A percentile compares a stretch with the other conserved stretches of the same genome.
Evolutionary conservation across 1,284 basidiomycete genomes (phyloP).

Genomic region (Melampsora larici-populina): DNA sequence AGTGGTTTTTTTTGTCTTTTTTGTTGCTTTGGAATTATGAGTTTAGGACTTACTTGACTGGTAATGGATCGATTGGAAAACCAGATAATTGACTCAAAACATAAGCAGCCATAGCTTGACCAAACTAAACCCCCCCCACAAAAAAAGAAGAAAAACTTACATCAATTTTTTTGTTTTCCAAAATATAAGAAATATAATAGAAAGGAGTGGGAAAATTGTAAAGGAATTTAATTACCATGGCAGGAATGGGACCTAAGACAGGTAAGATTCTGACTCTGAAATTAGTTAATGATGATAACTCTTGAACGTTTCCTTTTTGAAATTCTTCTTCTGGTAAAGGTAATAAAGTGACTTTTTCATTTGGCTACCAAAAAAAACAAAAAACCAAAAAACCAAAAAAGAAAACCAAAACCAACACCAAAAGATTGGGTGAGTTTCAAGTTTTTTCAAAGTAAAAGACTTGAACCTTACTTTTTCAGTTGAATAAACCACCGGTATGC

Average conservation of each 20-base stretch:
- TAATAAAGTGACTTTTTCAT: conserved; percentile 74
- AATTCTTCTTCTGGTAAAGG: conserved; percentile 91
- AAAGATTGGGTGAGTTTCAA: neutral
- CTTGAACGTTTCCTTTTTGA: conserved; percentile 80
- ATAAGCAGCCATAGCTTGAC: conserved; percentile 79
- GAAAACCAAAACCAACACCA: neutral
- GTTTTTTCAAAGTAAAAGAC: neutral
- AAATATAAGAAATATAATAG: too few species aligned
- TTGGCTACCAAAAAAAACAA: conserved; percentile 89
- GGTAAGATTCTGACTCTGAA: conserved; percentile 87
- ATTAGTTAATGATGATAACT: conserved; percentile 86
- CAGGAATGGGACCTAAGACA: conserved; percentile 64
- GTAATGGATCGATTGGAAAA: conserved; percentile 73
- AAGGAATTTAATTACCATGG: conserved; percentile 50
- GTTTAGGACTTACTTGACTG: conserved; percentile 63
- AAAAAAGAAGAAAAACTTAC: too few species aligned
- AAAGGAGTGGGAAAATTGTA: conserved; percentile 46
- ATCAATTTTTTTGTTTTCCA: neutral
- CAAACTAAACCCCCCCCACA: conserved; percentile 59
- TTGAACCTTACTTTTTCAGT: conserved; percentile 1
- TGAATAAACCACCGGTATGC: conserved; percentile 51
- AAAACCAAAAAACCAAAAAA: conserved; percentile 62
- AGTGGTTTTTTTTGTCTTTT: too few species aligned
- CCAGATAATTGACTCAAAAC: conserved; percentile 76
- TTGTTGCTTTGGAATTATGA: too few species aligned